These are phyloP conservation scores for Mycena maculata DNA, from an alignment of 768 basidiomycete species.

Conservation along the genomic window DNA sequence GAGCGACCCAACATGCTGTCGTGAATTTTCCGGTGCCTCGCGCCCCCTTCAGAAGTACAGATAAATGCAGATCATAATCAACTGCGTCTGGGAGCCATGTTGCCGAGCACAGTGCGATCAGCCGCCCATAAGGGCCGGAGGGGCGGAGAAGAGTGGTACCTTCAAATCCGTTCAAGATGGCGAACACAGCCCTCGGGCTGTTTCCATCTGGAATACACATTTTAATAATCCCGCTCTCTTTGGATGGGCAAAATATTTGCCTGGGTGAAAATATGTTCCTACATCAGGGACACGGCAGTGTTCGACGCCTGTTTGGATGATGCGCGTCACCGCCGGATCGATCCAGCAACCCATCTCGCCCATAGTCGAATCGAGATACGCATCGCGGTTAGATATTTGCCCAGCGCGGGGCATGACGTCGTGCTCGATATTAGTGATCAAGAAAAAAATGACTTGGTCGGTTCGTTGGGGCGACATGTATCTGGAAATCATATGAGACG, in stretches of 20 bases:
- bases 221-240: not conserved
- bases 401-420: constrained; percentile 57
- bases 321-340: constrained; percentile 76
- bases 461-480: constrained; percentile 35
- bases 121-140: constrained; percentile 54
- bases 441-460: constrained; percentile 76
- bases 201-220: constrained; percentile 31
- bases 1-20: constrained; percentile 64
- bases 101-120: constrained; percentile 71
- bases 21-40: constrained; percentile 88
- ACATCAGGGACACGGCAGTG: constrained; percentile 69
- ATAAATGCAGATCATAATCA: constrained; percentile 72
- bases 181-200: constrained; percentile 41
- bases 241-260: constrained; percentile 50
- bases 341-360: constrained; percentile 90
- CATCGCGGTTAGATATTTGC: constrained; percentile 48
- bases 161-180: constrained; percentile 34
- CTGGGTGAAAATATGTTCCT: constrained; percentile 58
- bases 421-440: constrained; percentile 81
- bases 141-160: constrained; percentile 45
- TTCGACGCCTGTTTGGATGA: constrained; percentile 85
- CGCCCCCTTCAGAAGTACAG: constrained; percentile 82
- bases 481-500: not conserved
- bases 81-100: constrained; percentile 66
- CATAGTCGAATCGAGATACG: constrained; percentile 64